Conservation (phyloP, 768 basidiomycete genomes). For the Tremella yokohamensis region DNA sequence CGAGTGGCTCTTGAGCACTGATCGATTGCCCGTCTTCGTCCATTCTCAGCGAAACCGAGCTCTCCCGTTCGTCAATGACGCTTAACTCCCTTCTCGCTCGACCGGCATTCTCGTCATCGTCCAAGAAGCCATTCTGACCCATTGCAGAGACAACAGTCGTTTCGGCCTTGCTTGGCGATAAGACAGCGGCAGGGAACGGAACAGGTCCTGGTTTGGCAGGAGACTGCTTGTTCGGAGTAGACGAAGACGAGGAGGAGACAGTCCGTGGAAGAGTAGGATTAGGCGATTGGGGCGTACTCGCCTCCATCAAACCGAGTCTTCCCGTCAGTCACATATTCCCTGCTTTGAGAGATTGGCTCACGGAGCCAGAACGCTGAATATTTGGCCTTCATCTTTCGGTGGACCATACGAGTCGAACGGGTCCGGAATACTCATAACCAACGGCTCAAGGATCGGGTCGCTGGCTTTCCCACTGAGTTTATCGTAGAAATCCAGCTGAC, state of each 20-base stretch:
- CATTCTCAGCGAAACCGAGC: background rate
- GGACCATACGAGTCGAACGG: constrained; percentile 90
- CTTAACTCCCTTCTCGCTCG: constrained; percentile 47
- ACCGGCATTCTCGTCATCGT: constrained; percentile 21
- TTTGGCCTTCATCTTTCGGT: constrained; percentile 79
- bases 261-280: constrained; percentile 29
- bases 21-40: constrained; percentile 1
- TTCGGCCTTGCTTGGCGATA: constrained; percentile 22
- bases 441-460: constrained; percentile 83
- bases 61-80: constrained; percentile 43
- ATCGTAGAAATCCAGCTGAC: constrained; percentile 88
- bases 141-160: constrained; percentile 30
- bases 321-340: constrained; percentile 14
- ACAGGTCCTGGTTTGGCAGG: constrained; percentile 13
- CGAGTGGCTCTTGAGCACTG: background rate
- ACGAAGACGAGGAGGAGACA: constrained; percentile 13
- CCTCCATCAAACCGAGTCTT: constrained; percentile 28
- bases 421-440: constrained; percentile 84
- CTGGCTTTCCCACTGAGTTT: constrained; percentile 53
- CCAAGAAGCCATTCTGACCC: constrained; percentile 25
- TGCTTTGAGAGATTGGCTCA: constrained; percentile 16
- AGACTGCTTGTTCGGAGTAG: constrained; percentile 23
- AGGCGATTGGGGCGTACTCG: constrained; percentile 24
- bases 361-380: constrained; percentile 88
- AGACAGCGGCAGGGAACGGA: constrained; percentile 16